Base-by-base conservation (phyloP, 2,329 filamentous ascomycete species). In the Emydomyces testavorans region DNA sequence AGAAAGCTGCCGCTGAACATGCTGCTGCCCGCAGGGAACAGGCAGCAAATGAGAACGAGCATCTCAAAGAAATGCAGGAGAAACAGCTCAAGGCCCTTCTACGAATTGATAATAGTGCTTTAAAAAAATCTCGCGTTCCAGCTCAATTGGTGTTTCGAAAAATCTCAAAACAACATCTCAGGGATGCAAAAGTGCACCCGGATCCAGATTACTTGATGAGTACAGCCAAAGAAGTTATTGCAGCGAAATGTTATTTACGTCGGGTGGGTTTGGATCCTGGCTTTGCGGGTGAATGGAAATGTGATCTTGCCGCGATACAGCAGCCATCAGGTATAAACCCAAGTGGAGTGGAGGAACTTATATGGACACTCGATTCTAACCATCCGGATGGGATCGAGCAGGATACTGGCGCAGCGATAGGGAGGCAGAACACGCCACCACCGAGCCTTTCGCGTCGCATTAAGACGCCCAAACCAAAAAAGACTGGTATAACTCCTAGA, bases 251-350 rank as follows among this genome's bases (percentile, higher is more conserved):
- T 20, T 67, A 60, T 39, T 34, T 68, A 28, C 53, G 56, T 6
- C 59, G 54, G n/a, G 54, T 55, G 11, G 57, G 55, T 0, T 52
- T 68, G 7, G 55, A 62, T 34, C 52, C 52, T 21, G 52, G 31
- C 2, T 58, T 61, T 48, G 62, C 60, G 21, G 65, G 65, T 0
- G 51, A 58, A 46, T 68, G 65, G 65, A 56, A 51, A 18, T 58
- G 58, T 34, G 56, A 56, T 34, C 52, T 62, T 11, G 51, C 48
- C 11, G 26, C 34, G 11, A 52, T 52, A 29, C 37, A 48, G n/a
- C 38, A 36, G n/a, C 20, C 20, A 26, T 23, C 43, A 34, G 49
- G 56, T 57, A 35, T 50, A 52, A 40, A 52, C 37, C 34, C n/a
- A 21, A 46, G 51, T 16, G 13, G 15, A 23, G 39, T 43, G 37